Evolutionary conservation across 331 rosid genomes (phyloP), one percentile per base, ranked within the genome.

Genomic region (Stylosanthes scabra): DNA sequence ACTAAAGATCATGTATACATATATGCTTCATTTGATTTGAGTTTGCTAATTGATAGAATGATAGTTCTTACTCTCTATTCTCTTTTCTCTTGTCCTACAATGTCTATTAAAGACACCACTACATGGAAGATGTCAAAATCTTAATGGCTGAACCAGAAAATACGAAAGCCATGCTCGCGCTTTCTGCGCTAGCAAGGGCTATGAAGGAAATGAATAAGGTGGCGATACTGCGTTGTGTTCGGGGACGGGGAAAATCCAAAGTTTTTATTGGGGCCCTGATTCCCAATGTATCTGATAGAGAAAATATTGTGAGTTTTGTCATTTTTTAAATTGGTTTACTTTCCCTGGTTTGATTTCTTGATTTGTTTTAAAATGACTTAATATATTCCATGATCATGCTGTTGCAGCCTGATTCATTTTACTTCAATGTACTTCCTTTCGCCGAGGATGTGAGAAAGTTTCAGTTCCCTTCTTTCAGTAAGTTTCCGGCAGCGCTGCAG

Each of bases 401-500:
- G 72, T 82, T 34, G 81, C 89, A 94, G 99, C 87, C 88, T 39
- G 99, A 94, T 86, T 94, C 97, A 6, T 89, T 94, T 81, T 84
- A 83, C 91, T 88, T 91, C 84, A 94, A 91, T 29, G 87, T 88
- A 58, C 90, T 94, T 75, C 97, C 97, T 67, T 94, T 88, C 9
- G 89, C 89, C 15, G 97, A 94, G 83, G 99, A 94, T 68, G 89
- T 94, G 74, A 87, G 97, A 54, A 97, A 94, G 82, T 94, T 88
- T 78, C 97, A 89, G 9, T 91, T 94, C 80, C 87, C 93, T 27
- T 91, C 99, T 70, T 81, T 91, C 72, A 72, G 70, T 81, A 88
- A 76, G 74, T 77, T 88, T 52, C 96, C 96, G 14, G 83, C 78
- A 44, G 59, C 85, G 5, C 76, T 84, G 78, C 91, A 84, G 74